phyloP scores from a whole-genome alignment of 495 filamentous ascomycete species.

The Lasiosphaeris hirsuta region DNA sequence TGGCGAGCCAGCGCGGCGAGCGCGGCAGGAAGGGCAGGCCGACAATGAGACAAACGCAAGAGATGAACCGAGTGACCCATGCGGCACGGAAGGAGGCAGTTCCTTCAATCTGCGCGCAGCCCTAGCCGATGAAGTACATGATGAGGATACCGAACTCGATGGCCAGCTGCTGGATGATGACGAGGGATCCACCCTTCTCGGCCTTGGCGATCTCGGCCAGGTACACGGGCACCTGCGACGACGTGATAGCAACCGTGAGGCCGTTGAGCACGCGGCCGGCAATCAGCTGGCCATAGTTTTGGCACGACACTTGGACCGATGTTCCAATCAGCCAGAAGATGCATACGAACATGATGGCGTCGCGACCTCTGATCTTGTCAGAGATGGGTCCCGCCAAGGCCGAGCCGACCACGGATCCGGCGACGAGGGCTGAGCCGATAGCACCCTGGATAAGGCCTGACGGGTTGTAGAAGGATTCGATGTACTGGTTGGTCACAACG shows the following conservation, averaged over 20 bases:
- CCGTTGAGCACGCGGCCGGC: conserved; percentile 71
- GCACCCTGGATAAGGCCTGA: conserved; percentile 61
- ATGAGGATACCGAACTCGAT: conserved; percentile 67
- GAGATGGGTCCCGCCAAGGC: conserved; percentile 62
- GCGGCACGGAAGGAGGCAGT: conserved; percentile 65
- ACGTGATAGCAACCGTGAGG: conserved; percentile 70
- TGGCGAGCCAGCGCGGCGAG: conserved; percentile 71
- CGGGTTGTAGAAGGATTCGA: conserved; percentile 63
- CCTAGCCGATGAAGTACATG: conserved; percentile 44
- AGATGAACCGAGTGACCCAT: conserved; percentile 71
- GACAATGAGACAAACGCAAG: conserved; percentile 58
- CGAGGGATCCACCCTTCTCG: conserved; percentile 63
- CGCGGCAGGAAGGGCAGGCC: conserved; percentile 68
- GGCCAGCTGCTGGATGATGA: conserved; percentile 72
- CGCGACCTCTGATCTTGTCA: conserved; percentile 62
- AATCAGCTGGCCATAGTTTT: conserved; percentile 60
- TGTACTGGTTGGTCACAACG: conserved; percentile 66
- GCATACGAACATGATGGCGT: conserved; percentile 62
- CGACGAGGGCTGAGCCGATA: conserved; percentile 64
- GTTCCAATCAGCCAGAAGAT: conserved; percentile 70
- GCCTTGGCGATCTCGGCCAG: conserved; percentile 69
- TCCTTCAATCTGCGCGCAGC: conserved; percentile 58
- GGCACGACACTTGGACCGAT: conserved; percentile 60
- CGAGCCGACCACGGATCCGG: conserved; percentile 63
- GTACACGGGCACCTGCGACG: conserved; percentile 79